Evolutionary conservation across 78 protist species (phyloP).

Genomic region (Cavenderia fasciculata): DNA sequence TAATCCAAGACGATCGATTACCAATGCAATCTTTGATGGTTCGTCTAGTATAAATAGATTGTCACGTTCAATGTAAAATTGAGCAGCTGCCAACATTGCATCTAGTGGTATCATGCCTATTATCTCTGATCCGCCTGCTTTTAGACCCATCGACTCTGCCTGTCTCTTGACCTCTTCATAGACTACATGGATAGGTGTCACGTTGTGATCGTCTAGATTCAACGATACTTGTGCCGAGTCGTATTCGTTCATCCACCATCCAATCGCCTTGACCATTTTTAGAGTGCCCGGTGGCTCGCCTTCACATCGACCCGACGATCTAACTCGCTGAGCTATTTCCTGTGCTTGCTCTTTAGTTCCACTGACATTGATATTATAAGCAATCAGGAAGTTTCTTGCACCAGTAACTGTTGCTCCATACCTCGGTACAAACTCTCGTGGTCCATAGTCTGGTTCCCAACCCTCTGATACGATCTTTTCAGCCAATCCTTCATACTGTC

Average conservation of each 20-base stretch:
- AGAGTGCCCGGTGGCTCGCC: conserved; percentile 66
- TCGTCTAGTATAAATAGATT: conserved; percentile 71
- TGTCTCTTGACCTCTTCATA: conserved; percentile 73
- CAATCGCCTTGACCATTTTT: conserved; percentile 72
- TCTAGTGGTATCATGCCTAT: conserved; percentile 83
- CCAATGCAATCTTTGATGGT: conserved; percentile 47
- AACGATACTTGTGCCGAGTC: conserved; percentile 79
- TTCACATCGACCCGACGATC: conserved; percentile 68
- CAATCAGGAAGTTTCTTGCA: conserved; percentile 70
- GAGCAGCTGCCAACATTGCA: conserved; percentile 72
- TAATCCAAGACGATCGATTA: conserved; percentile 73
- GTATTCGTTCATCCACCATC: conserved; percentile 81
- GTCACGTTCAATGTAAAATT: conserved; percentile 52
- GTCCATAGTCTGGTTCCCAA: conserved; percentile 82
- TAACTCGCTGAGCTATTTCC: conserved; percentile 67
- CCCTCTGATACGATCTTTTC: conserved; percentile 30
- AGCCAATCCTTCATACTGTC: conserved; percentile 75
- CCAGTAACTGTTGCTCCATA: conserved; percentile 80
- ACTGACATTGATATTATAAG: conserved; percentile 72
- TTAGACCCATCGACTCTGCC: conserved; percentile 55
- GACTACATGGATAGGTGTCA: conserved; percentile 47
- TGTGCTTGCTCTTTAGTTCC: conserved; percentile 84
- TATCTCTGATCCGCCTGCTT: conserved; percentile 74
- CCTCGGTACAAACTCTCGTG: conserved; percentile 47
- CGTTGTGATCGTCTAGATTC: conserved; percentile 68